These are phyloP conservation scores for Pyricularia pennisetigena DNA, from an alignment of 2,329 filamentous ascomycete species.

Conservation along the genomic window DNA sequence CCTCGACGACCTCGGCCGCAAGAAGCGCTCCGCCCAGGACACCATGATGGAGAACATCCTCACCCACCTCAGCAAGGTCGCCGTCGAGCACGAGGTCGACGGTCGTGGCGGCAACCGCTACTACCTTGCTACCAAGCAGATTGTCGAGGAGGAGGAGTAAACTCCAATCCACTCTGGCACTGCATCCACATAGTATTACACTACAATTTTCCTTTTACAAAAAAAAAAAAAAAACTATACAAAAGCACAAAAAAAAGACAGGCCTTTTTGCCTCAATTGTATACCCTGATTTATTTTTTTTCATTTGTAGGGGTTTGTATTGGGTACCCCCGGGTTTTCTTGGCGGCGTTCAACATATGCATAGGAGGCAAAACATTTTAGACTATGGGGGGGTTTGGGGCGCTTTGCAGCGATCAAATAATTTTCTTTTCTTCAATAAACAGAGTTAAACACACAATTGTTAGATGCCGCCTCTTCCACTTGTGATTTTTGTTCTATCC, in stretches of 20 bases:
- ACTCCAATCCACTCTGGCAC: neutral
- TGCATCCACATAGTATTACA: neutral
- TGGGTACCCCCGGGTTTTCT: neutral
- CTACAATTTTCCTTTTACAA: neutral
- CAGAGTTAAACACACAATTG: no score
- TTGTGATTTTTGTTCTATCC: no score
- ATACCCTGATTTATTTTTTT: neutral
- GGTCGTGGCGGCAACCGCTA: conserved; percentile 32
- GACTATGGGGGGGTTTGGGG: neutral
- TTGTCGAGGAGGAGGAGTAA: conserved; percentile 12
- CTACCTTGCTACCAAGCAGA: conserved; percentile 12
- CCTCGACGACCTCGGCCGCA: conserved; percentile 53
- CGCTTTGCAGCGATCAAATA: neutral
- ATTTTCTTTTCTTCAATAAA: neutral
- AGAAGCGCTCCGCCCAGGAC: conserved; percentile 50
- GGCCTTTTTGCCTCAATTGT: no score
- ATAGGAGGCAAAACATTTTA: neutral
- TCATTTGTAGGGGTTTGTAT: neutral
- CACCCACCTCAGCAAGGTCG: conserved; percentile 53
- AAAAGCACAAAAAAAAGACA: neutral
- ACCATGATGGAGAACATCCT: conserved; percentile 59
- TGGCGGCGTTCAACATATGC: neutral
- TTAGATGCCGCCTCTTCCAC: no score
- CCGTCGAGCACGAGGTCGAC: conserved; percentile 47
- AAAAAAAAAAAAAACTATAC: neutral